These are phyloP conservation scores for Linaria vulgaris DNA, from an alignment of 257 asterid species.

Conservation along the genomic window DNA sequence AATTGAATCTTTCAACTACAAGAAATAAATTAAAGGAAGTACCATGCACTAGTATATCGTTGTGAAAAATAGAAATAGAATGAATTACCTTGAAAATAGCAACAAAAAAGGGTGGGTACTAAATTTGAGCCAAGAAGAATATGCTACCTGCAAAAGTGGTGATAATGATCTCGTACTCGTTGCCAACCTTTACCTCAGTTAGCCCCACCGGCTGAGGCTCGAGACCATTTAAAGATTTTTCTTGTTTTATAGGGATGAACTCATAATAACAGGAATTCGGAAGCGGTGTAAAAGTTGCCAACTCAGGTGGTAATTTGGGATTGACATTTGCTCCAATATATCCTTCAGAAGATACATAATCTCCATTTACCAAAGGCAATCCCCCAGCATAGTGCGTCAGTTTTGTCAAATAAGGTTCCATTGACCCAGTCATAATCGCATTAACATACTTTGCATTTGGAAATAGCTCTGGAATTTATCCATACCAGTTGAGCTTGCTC, in stretches of 20 bases:
- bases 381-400: slow-evolving; percentile 76
- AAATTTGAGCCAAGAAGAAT: not conserved
- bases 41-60: not conserved
- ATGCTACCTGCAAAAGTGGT: slow-evolving; percentile 70
- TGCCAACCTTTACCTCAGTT: slow-evolving; percentile 68
- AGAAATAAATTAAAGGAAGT: too few species aligned
- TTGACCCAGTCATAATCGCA: slow-evolving; percentile 89
- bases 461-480: slow-evolving; percentile 60
- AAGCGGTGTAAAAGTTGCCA: slow-evolving; percentile 58
- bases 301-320: slow-evolving; percentile 62
- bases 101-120: not conserved
- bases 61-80: not conserved
- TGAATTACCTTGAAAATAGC: not conserved
- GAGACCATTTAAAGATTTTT: not conserved
- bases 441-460: slow-evolving; percentile 66
- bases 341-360: slow-evolving; percentile 88
- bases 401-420: slow-evolving; percentile 73
- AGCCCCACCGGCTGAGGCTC: slow-evolving; percentile 46
- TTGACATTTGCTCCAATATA: slow-evolving; percentile 81
- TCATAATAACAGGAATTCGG: slow-evolving; percentile 71
- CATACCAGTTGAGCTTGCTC: slow-evolving; percentile 78
- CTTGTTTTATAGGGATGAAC: slow-evolving; percentile 55
- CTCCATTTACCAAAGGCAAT: slow-evolving; percentile 69
- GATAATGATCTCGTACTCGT: slow-evolving; percentile 67
- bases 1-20: too few species aligned